A percentile compares a stretch with the other conserved stretches of the same genome.
These are phyloP conservation scores for Fusarium metavorans DNA, from an alignment of 2,329 filamentous ascomycete species.

Conservation along the genomic window DNA sequence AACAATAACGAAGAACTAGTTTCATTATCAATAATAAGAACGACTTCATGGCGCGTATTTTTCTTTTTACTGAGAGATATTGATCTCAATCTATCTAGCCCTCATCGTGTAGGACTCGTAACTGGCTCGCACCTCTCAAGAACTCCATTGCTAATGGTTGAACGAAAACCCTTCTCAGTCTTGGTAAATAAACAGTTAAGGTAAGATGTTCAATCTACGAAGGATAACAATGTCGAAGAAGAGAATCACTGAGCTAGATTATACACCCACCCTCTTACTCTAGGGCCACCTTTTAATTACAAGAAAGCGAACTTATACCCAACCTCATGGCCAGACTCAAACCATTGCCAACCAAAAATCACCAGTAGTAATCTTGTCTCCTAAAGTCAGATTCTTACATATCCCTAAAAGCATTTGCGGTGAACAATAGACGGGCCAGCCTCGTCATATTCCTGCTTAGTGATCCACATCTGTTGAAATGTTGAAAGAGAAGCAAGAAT, in stretches of 20 bases:
- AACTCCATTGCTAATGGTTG: neutral
- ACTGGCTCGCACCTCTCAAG: neutral
- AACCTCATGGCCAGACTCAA: neutral
- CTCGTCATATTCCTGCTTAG: slow-evolving; percentile 99
- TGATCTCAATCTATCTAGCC: neutral
- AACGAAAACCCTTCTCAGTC: neutral
- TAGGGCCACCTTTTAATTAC: neutral
- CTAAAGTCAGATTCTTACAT: neutral
- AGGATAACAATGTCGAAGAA: neutral
- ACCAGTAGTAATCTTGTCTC: neutral
- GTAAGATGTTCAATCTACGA: neutral
- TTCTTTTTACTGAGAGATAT: neutral
- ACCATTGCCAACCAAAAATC: neutral
- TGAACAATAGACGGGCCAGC: slow-evolving; percentile 98
- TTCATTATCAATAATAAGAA: neutral
- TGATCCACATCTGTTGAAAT: slow-evolving; percentile 99
- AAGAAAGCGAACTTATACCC: neutral
- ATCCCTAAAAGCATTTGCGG: slow-evolving; percentile 99
- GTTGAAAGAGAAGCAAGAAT: slow-evolving; percentile 99
- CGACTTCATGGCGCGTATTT: neutral
- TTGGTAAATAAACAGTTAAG: neutral
- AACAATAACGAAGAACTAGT: neutral
- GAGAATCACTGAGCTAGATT: neutral
- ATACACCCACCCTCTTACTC: neutral
- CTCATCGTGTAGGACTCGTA: neutral